Conservation (phyloP, 495 filamentous ascomycete genomes). For the Diplogelasinospora grovesii region DNA sequence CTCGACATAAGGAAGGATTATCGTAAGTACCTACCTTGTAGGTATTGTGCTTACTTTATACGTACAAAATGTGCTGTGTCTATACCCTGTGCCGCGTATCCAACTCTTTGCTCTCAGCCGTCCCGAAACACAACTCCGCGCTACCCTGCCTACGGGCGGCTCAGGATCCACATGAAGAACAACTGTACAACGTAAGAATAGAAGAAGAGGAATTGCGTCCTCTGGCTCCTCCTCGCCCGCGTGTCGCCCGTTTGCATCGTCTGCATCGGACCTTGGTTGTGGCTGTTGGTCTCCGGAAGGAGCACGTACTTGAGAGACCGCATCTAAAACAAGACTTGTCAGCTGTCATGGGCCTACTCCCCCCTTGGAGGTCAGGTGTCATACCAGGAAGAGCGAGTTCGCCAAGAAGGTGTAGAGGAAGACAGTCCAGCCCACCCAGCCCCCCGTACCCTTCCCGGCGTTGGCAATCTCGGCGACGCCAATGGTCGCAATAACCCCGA, state of each 20-base stretch:
- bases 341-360: constrained; percentile 9
- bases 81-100: no score
- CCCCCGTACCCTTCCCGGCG: constrained; percentile 68
- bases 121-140: no score
- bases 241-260: constrained; percentile 56
- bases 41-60: no score
- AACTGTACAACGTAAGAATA: constrained; percentile 94
- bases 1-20: no score
- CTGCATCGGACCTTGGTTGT: constrained; percentile 63
- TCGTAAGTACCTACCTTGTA: no score
- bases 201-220: constrained; percentile 91
- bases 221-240: constrained; percentile 75
- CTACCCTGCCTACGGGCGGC: constrained; percentile 31
- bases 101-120: no score
- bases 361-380: no score
- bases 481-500: constrained; percentile 85
- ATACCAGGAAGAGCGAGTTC: constrained; percentile 92
- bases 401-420: constrained; percentile 88
- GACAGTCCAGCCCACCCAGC: constrained; percentile 81
- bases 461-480: constrained; percentile 69
- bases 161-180: constrained; percentile 91
- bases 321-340: constrained; percentile 52
- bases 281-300: constrained; percentile 71
- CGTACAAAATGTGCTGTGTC: no score
- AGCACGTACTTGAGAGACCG: constrained; percentile 93